A percentile compares a stretch with the other conserved stretches of the same genome.
phyloP scores from a whole-genome alignment of 306 rosid species.

The Sesbania bispinosa region DNA sequence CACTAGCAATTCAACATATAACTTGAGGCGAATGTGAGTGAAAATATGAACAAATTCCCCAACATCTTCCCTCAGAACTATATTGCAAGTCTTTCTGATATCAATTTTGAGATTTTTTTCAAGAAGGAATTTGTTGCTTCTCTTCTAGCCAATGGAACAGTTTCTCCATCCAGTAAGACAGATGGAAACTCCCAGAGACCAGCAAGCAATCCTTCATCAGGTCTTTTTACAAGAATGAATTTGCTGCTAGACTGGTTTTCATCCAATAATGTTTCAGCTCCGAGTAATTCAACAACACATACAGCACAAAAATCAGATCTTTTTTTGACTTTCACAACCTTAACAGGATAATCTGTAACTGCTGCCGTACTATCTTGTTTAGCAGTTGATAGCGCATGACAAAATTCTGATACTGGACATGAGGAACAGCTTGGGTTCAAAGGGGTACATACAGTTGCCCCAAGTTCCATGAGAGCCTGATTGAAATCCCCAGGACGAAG shows the following conservation, averaged over 20 bases:
- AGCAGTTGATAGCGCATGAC: slow-evolving; percentile 58
- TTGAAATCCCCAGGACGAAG: slow-evolving; percentile 86
- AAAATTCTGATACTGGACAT: slow-evolving; percentile 74
- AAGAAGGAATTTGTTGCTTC: slow-evolving; percentile 49
- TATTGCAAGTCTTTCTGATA: slow-evolving; percentile 39
- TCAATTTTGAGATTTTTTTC: slow-evolving; percentile 49
- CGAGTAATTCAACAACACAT: slow-evolving; percentile 78
- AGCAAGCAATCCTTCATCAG: slow-evolving; percentile 89
- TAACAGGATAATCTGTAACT: slow-evolving; percentile 80
- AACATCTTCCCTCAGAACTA: slow-evolving; percentile 61
- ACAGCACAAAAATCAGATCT: slow-evolving; percentile 70
- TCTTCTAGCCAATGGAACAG: slow-evolving; percentile 44
- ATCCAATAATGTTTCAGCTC: slow-evolving; percentile 32
- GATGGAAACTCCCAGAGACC: slow-evolving; percentile 99
- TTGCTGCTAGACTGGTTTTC: slow-evolving; percentile 35
- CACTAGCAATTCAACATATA: slow-evolving; percentile 69
- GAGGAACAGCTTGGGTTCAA: slow-evolving; percentile 67
- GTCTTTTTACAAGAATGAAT: slow-evolving; percentile 83
- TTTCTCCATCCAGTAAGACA: slow-evolving; percentile 60
- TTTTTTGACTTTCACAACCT: slow-evolving; percentile 56
- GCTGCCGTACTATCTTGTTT: slow-evolving; percentile 44
- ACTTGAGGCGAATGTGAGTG: slow-evolving; percentile 86
- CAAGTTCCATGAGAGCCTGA: slow-evolving; percentile 97
- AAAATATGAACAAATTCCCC: slow-evolving; percentile 89
- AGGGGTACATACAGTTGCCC: slow-evolving; percentile 82